Evolutionary conservation across 495 filamentous ascomycete species (phyloP), one percentile per base, ranked within the genome.

Genomic region (Delitschia confertaspora): DNA sequence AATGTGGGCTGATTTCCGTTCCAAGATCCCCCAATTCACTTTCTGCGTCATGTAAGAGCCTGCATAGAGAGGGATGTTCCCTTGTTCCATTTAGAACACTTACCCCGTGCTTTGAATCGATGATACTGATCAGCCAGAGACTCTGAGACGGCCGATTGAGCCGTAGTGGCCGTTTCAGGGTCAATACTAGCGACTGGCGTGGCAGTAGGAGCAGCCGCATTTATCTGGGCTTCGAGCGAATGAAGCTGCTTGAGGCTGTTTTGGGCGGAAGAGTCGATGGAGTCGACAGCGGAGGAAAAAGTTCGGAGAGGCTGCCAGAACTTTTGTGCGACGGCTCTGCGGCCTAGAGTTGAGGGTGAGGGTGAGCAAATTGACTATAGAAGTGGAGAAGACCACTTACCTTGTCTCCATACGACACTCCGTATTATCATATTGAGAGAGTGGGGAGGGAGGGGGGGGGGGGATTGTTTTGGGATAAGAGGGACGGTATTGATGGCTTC

Each of bases 1-100:
- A 91, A 53, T 74, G 69, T 14, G 63, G 59, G 5, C 64, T 56
- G 27, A 85, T 55, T 0, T 47, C 42, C 8, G 76, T 67, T 18
- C 83, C 84, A 11, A 85, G 49, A 3, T 56, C 55, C 19, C 59
- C 62, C 7, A 66, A 69, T 1, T 38, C 33, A 35, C 51, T 30
- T 42, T 65, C 64, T 59, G 60, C 27, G 46, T 55, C 35, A 11
- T 50, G 53, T 56, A 37, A 54, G 46, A 57, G 32, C 10, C 5
- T 26, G 3, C 7, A 6, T 1, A 11, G 35, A 20, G 14, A 23
- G 16, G 2, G n/a, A 24, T 39, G 43, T 40, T n/a, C 9, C 10
- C 10, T 4, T 47, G 22, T 13, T 7, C 17, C 20, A 20, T 29
- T 22, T 16, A 27, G 19, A 2, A 27, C 21, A 30, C 41, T 44